These are phyloP conservation scores for Brettanomyces anomalus DNA, from an alignment of 805 yeast genomes.

Conservation along the genomic window DNA sequence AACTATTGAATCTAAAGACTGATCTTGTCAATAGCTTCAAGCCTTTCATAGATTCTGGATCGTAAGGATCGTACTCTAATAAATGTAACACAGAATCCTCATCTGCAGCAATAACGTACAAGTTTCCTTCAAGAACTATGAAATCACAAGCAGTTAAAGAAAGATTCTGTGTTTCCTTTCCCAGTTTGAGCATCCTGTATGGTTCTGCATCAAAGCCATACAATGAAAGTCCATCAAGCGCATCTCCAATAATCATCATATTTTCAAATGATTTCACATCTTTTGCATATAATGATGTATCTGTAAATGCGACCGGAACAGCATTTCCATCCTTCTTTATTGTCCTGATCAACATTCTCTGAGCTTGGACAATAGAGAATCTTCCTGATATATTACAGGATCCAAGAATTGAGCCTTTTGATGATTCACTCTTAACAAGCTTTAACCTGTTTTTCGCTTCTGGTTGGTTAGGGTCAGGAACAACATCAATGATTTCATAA, in stretches of 20 bases:
- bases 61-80: slow-evolving; percentile 87
- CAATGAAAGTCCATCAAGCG: slow-evolving; percentile 66
- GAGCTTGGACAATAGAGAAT: slow-evolving; percentile 80
- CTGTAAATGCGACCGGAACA: slow-evolving; percentile 90
- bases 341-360: slow-evolving; percentile 68
- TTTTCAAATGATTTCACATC: slow-evolving; percentile 81
- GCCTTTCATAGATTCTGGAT: slow-evolving; percentile 74
- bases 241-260: slow-evolving; percentile 72
- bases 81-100: slow-evolving; percentile 57
- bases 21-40: slow-evolving; percentile 62
- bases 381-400: slow-evolving; percentile 77
- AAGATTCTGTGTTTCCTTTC: slow-evolving; percentile 59
- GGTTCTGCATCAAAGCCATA: slow-evolving; percentile 95
- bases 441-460: slow-evolving; percentile 76
- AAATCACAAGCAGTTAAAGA: slow-evolving; percentile 73
- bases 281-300: slow-evolving; percentile 69
- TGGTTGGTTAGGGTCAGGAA: slow-evolving; percentile 83
- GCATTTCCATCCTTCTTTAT: slow-evolving; percentile 68
- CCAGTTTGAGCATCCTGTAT: slow-evolving; percentile 68
- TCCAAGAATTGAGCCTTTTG: slow-evolving; percentile 77
- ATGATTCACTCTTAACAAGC: slow-evolving; percentile 59
- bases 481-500: slow-evolving; percentile 69
- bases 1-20: slow-evolving; percentile 59
- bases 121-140: slow-evolving; percentile 57
- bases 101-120: slow-evolving; percentile 63